A percentile compares a stretch with the other conserved stretches of the same genome.
These are phyloP conservation scores for Aureobasidium sp. DNA, from an alignment of 2,329 filamentous ascomycete genomes.

Conservation along the genomic window DNA sequence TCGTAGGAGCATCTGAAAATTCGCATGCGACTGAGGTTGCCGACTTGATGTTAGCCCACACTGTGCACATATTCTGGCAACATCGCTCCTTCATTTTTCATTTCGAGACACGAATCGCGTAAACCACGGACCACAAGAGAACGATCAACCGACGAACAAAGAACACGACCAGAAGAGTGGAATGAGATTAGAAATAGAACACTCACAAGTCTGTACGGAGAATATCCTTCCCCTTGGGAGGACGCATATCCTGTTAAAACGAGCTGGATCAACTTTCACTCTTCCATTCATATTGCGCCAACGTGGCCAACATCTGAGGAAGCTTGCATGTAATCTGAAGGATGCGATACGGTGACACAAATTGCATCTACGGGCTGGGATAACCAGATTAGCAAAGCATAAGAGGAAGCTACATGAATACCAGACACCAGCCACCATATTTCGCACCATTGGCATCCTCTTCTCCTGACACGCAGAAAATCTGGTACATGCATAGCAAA, in stretches of 20 bases:
- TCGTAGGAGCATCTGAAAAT: neutral
- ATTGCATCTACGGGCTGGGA: too few relatives aligned
- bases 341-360: too few relatives aligned
- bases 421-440: too few relatives aligned
- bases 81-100: neutral
- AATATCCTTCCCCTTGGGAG: neutral
- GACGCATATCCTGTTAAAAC: neutral
- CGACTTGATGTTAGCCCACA: neutral
- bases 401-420: too few relatives aligned
- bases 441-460: too few relatives aligned
- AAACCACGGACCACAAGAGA: neutral
- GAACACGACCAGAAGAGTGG: neutral
- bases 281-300: neutral
- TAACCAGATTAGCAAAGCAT: too few relatives aligned
- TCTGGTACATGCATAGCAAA: too few relatives aligned
- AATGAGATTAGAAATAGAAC: neutral
- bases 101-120: neutral
- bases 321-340: neutral
- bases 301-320: neutral
- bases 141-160: too few relatives aligned
- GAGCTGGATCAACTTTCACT: neutral
- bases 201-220: neutral
- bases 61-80: neutral
- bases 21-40: neutral
- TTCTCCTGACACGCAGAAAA: too few relatives aligned